phyloP scores from a whole-genome alignment of 2,329 filamentous ascomycete species.

The Xylariaceae sp. region DNA sequence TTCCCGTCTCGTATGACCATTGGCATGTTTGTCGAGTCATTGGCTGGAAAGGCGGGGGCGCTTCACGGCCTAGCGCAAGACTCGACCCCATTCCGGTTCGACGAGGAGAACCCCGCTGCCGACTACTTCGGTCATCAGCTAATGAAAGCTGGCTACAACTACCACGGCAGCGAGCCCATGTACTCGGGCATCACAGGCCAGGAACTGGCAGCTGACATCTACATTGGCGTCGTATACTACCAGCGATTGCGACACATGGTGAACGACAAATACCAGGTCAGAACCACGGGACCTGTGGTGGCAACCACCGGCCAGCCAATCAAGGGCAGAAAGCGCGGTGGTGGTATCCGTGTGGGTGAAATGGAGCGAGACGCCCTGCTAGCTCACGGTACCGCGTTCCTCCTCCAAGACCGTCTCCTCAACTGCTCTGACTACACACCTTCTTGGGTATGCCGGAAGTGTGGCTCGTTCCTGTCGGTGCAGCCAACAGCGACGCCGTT shows the following conservation, averaged over 20 bases:
- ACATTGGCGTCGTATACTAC: conserved; percentile 96
- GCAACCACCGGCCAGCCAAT: conserved; percentile 90
- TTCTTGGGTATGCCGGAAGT: conserved; percentile 82
- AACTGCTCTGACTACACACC: conserved; percentile 94
- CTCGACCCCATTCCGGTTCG: conserved; percentile 90
- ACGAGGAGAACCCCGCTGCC: conserved; percentile 83
- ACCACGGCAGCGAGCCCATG: conserved; percentile 97
- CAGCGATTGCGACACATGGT: conserved; percentile 98
- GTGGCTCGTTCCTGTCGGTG: conserved; percentile 85
- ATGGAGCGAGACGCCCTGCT: conserved; percentile 97
- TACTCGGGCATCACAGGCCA: conserved; percentile 96
- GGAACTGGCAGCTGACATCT: conserved; percentile 91
- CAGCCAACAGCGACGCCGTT: conserved; percentile 70
- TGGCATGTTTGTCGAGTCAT: conserved; percentile 96
- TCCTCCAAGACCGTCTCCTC: conserved; percentile 90
- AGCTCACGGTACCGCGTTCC: conserved; percentile 89
- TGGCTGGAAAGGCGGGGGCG: conserved; percentile 90
- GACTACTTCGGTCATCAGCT: conserved; percentile 97
- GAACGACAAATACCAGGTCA: conserved; percentile 98
- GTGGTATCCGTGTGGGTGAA: conserved; percentile 97
- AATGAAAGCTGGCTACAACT: conserved; percentile 93
- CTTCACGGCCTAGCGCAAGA: conserved; percentile 96
- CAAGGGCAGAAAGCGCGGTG: conserved; percentile 92
- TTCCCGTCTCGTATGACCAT: conserved; percentile 99
- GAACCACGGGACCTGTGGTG: conserved; percentile 90